Evolutionary conservation across 1,139 yeast genomes (phyloP).

Genomic region (Entelexis sorbosivorans): DNA sequence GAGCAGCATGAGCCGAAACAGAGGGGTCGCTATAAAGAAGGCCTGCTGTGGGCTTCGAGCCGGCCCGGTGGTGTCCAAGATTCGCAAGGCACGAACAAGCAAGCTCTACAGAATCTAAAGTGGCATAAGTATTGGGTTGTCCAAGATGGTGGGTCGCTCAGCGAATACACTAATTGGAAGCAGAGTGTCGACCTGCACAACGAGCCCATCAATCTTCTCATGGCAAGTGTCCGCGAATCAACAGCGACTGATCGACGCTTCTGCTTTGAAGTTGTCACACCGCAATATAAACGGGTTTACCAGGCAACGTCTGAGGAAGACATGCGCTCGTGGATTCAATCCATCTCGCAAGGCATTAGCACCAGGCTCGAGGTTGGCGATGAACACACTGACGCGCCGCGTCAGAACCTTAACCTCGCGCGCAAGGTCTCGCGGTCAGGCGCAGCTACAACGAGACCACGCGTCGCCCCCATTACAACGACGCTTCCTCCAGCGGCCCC

Average conservation of each 20-base stretch:
- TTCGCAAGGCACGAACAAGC: slow-evolving; percentile 51
- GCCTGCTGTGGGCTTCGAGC: slow-evolving; percentile 49
- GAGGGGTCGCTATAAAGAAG: slow-evolving; percentile 34
- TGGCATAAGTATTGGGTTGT: slow-evolving; percentile 94
- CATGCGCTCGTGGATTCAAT: slow-evolving; percentile 56
- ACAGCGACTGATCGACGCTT: slow-evolving; percentile 38
- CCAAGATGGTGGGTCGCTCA: slow-evolving; percentile 51
- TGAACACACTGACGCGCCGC: not conserved
- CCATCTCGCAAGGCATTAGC: slow-evolving; percentile 36
- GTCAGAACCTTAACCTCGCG: slow-evolving; percentile 20
- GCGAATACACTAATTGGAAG: slow-evolving; percentile 76
- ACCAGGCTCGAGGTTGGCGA: slow-evolving; percentile 26
- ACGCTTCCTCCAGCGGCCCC: not conserved
- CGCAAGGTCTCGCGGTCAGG: slow-evolving; percentile 22
- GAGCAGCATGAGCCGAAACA: not conserved
- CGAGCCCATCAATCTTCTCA: slow-evolving; percentile 61
- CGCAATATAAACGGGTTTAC: slow-evolving; percentile 59
- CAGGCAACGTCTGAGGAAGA: slow-evolving; percentile 69
- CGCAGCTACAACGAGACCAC: slow-evolving; percentile 11
- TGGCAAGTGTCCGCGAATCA: slow-evolving; percentile 53
- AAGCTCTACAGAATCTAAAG: slow-evolving; percentile 33
- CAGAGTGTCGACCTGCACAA: slow-evolving; percentile 53
- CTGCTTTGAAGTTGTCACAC: slow-evolving; percentile 71
- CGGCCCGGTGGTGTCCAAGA: slow-evolving; percentile 34
- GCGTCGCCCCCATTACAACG: slow-evolving; percentile 19